phyloP scores from a whole-genome alignment of 371 early-diverging fungal genomes.

The Lichtheimia ramosa region DNA sequence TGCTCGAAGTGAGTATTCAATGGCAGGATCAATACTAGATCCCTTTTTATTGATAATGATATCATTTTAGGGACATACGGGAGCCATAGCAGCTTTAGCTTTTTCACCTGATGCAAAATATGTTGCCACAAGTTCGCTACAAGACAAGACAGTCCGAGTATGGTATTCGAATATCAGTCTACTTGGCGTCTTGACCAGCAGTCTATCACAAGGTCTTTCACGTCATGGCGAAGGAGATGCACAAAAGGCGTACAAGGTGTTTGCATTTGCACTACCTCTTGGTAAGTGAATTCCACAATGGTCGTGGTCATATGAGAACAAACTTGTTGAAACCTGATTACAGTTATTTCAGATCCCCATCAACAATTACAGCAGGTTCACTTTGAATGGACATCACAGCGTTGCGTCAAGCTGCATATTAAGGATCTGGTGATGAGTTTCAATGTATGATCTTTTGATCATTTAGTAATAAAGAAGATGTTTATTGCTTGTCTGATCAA shows the following conservation, averaged over 20 bases:
- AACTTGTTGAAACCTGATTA: neutral
- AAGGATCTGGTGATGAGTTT: conserved; percentile 64
- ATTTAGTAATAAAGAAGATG: too few species aligned
- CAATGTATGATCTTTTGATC: conserved; percentile 37
- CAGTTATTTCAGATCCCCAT: conserved; percentile 22
- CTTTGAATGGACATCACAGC: conserved; percentile 72
- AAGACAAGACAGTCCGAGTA: conserved; percentile 71
- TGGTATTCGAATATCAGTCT: conserved; percentile 78
- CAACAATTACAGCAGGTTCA: conserved; percentile 55
- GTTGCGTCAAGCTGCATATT: conserved; percentile 61
- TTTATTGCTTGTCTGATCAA: too few species aligned
- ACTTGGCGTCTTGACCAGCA: conserved; percentile 69
- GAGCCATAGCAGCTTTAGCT: conserved; percentile 66
- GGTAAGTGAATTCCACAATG: conserved; percentile 5
- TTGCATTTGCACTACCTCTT: conserved; percentile 67
- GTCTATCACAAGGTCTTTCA: conserved; percentile 38
- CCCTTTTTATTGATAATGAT: neutral
- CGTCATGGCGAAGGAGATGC: conserved; percentile 17
- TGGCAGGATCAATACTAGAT: too few species aligned
- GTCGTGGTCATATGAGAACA: neutral
- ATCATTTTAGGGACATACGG: conserved; percentile 59
- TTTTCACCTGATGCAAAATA: conserved; percentile 83
- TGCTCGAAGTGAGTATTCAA: conserved; percentile 57
- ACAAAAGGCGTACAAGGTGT: conserved; percentile 58
- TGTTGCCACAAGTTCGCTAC: conserved; percentile 72